Evolutionary conservation across 2,329 filamentous ascomycete genomes (phyloP).

Genomic region (Exutisphaerella laricina): DNA sequence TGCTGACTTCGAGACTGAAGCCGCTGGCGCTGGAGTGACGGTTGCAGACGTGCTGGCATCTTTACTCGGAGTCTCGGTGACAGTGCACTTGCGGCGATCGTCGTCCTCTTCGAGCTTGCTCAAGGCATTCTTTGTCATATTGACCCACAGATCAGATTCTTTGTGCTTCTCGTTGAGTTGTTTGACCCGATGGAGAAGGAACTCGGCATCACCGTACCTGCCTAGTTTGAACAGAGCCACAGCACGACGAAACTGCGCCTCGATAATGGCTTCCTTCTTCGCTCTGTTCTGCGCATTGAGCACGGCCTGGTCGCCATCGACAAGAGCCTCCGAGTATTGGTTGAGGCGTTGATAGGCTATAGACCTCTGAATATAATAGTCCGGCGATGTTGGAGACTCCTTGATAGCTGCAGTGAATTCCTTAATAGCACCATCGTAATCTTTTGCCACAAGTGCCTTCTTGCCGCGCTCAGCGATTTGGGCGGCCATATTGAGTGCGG

Average conservation of each 20-base stretch:
- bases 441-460: constrained; percentile 54
- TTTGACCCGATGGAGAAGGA: constrained; percentile 57
- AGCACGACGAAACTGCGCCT: constrained; percentile 76
- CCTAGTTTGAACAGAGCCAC: constrained; percentile 66
- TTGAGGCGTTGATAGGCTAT: constrained; percentile 65
- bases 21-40: neutral
- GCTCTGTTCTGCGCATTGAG: constrained; percentile 65
- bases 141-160: constrained; percentile 53
- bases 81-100: constrained; percentile 40
- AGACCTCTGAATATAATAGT: constrained; percentile 77
- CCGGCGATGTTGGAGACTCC: constrained; percentile 59
- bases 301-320: constrained; percentile 47
- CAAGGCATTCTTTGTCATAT: constrained; percentile 51
- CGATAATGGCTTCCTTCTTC: constrained; percentile 67
- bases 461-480: constrained; percentile 50
- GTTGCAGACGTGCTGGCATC: neutral
- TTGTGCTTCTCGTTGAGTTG: constrained; percentile 51
- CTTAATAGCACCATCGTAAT: constrained; percentile 63
- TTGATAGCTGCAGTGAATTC: constrained; percentile 62
- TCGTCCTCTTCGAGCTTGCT: constrained; percentile 47
- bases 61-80: constrained; percentile 49
- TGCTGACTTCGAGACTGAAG: constrained; percentile 8
- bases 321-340: constrained; percentile 42
- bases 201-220: constrained; percentile 67
- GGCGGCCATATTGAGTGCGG: too few relatives aligned